Conservation (phyloP, 2,329 filamentous ascomycete species). For the Ustulina deusta region DNA sequence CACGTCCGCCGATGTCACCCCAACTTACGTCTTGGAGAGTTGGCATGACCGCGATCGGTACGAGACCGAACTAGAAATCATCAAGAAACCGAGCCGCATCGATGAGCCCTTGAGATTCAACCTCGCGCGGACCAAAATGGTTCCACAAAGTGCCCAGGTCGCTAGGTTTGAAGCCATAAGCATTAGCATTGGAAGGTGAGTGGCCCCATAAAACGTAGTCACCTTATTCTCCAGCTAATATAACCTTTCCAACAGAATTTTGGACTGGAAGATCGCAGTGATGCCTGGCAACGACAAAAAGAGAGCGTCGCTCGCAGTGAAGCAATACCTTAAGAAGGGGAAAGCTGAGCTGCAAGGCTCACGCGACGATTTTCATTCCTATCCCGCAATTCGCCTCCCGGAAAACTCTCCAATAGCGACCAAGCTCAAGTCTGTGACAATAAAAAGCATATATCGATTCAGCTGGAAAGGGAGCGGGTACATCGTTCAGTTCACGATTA, state of each 20-base stretch:
- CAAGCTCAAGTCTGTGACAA: constrained; percentile 48
- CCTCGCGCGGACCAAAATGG: constrained; percentile 32
- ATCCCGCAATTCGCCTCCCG: constrained; percentile 47
- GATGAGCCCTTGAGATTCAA: constrained; percentile 23
- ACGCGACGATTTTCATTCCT: constrained; percentile 40
- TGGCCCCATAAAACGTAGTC: not conserved
- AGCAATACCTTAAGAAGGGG: constrained; percentile 45
- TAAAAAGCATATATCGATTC: constrained; percentile 53
- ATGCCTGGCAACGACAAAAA: constrained; percentile 44
- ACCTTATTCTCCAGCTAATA: constrained; percentile 35
- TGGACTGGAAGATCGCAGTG: constrained; percentile 56
- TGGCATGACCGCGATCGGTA: constrained; percentile 39
- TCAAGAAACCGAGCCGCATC: constrained; percentile 1
- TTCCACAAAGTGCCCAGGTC: constrained; percentile 25
- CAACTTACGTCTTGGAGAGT: constrained; percentile 44
- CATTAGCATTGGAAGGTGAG: constrained; percentile 52
- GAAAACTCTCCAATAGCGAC: constrained; percentile 28
- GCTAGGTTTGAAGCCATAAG: constrained; percentile 47
- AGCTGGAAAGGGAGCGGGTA: constrained; percentile 50
- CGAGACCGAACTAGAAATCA: constrained; percentile 35
- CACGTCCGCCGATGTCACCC: constrained; percentile 38
- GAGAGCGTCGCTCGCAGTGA: constrained; percentile 42
- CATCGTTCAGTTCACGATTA: constrained; percentile 52
- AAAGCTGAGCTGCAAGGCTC: constrained; percentile 38
- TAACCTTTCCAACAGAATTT: constrained; percentile 41